Evolutionary conservation across 2,329 filamentous ascomycete genomes (phyloP).

Genomic region (Talaromyces funiculosus): DNA sequence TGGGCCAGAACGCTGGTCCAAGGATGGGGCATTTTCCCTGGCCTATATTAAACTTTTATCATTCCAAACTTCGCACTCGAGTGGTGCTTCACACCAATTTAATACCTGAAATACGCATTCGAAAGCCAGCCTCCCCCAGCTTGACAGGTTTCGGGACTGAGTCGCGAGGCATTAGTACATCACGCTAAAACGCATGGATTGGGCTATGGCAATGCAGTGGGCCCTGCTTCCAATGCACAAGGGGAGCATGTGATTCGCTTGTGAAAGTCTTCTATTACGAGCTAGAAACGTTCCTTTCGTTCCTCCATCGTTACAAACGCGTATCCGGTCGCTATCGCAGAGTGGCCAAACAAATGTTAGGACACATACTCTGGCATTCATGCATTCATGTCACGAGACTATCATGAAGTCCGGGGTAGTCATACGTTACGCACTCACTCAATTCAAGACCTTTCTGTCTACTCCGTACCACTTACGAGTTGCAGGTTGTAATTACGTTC

Average conservation of each 20-base stretch:
- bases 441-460: background rate
- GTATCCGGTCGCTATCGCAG: background rate
- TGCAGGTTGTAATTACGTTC: background rate
- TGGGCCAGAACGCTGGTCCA: background rate
- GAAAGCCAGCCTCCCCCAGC: background rate
- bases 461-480: background rate
- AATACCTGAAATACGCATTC: background rate
- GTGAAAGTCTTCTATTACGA: background rate
- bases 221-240: background rate
- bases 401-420: background rate
- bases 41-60: background rate
- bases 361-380: background rate
- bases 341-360: background rate
- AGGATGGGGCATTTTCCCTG: background rate
- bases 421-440: background rate
- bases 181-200: background rate
- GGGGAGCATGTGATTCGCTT: background rate
- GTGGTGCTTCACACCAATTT: background rate
- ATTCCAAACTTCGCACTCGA: background rate
- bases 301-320: background rate
- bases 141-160: background rate
- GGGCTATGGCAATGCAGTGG: background rate
- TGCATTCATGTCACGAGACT: background rate
- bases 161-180: background rate
- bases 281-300: background rate